These are phyloP conservation scores for Rhodotorula sp. DNA, from an alignment of 1,284 basidiomycete genomes.

Conservation along the genomic window DNA sequence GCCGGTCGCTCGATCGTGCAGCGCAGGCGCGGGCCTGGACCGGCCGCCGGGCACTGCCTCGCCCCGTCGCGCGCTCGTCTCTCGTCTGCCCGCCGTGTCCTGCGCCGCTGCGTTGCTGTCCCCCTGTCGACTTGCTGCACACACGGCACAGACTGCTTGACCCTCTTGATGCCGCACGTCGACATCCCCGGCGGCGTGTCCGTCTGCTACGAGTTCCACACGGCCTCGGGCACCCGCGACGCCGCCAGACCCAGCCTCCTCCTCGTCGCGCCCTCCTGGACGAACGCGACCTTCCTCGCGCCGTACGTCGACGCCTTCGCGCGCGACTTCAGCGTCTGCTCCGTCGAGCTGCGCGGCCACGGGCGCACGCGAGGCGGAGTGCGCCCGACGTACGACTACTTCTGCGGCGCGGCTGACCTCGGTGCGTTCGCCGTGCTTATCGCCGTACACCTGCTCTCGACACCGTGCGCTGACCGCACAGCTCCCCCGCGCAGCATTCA, in stretches of 20 bases:
- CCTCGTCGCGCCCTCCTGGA: conserved; percentile 22
- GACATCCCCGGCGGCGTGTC: conserved; percentile 9
- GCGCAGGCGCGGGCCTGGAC: too few relatives aligned
- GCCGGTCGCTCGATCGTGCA: too few relatives aligned
- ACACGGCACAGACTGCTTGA: too few relatives aligned
- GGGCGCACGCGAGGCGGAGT: conserved; percentile 9
- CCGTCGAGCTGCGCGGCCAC: conserved; percentile 17
- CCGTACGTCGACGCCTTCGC: conserved; percentile 18
- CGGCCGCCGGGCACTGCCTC: too few relatives aligned
- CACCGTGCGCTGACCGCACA: neutral
- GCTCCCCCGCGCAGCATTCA: conserved; percentile 1
- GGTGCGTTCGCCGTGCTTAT: neutral
- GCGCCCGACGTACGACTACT: conserved; percentile 11
- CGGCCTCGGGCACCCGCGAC: neutral
- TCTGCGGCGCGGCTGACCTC: conserved; percentile 5
- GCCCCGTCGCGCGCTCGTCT: too few relatives aligned
- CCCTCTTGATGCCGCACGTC: conserved; percentile 20
- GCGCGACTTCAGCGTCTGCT: conserved; percentile 5
- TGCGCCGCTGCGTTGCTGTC: too few relatives aligned
- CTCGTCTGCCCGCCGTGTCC: too few relatives aligned
- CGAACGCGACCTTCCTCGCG: conserved; percentile 11
- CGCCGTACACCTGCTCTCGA: neutral
- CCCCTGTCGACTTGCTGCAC: too few relatives aligned
- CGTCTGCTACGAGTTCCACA: conserved; percentile 22
- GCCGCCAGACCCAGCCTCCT: conserved; percentile 16